These are phyloP conservation scores for Candida sithepensis DNA, from an alignment of 805 yeast species.

Conservation along the genomic window DNA sequence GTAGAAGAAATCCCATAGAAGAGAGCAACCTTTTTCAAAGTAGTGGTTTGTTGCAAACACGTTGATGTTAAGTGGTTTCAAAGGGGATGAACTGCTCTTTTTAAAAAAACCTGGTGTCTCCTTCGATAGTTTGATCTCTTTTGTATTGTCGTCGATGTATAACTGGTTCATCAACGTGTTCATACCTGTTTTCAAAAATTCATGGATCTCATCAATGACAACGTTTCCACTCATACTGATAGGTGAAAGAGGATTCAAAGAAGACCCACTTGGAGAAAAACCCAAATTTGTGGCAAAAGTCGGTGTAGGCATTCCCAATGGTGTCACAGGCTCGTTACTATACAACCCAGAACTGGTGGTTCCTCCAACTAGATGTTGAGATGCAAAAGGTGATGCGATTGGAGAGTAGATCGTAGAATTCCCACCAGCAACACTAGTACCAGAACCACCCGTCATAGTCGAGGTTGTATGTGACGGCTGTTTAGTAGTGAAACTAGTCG, in stretches of 20 bases:
- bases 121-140: conserved; percentile 32
- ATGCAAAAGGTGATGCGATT: conserved; percentile 3
- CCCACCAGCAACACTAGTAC: too few relatives aligned
- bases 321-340: conserved; percentile 10
- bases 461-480: background rate
- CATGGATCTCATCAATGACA: conserved; percentile 42
- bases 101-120: conserved; percentile 27
- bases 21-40: conserved; percentile 34
- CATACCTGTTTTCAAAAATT: conserved; percentile 43
- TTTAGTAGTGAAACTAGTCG: conserved; percentile 3
- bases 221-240: conserved; percentile 22
- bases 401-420: background rate
- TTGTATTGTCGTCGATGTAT: conserved; percentile 27
- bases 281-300: conserved; percentile 14
- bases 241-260: conserved; percentile 17
- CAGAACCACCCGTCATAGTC: conserved; percentile 2
- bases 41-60: conserved; percentile 12
- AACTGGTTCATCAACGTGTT: conserved; percentile 19
- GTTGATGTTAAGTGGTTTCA: conserved; percentile 21
- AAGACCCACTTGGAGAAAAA: conserved; percentile 16
- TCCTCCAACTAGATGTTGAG: background rate
- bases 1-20: conserved; percentile 57
- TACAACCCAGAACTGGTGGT: background rate
- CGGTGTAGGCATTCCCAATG: conserved; percentile 23
- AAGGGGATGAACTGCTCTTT: conserved; percentile 17